Base-by-base conservation (phyloP, 768 basidiomycete species). In the Serendipita sp. region DNA sequence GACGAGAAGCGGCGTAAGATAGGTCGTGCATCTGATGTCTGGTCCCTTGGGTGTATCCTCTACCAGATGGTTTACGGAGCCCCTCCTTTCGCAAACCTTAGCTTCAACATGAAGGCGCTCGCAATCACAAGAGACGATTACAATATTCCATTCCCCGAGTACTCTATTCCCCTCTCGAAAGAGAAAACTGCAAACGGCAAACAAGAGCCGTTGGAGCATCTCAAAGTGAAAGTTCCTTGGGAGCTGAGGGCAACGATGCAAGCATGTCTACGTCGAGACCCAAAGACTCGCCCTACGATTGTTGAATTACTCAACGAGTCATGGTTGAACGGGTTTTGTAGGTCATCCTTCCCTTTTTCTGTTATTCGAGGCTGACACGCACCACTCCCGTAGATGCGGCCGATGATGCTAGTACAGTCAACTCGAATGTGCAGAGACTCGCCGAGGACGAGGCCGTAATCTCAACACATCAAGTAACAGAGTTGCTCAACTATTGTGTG, bases 11-110 rank as follows among this genome's bases (percentile, higher is more conserved):
- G 16, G 20, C 22, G 20, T 34, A 42, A 66, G 64, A 63, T 98
- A 61, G 96, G 95, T 2, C 86, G 94, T 24, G 84, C 93, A 0
- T 92, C 89, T 61, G 95, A 99, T 71, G 90, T 99, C 43, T 99
- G 95, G 95, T 96, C 93, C 2, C 77, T 99, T 1, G 95, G 95
- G 1, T 95, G 92, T 72, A 99, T 99, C 69, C 78, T 98, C 33
- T 97, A 99, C 74, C 95, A 99, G 70, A 97, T 99, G 92, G 81
- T 97, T 11, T 98, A 98, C 69, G 92, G 95, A 17, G 82, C 83
- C 20, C 88, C 92, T 0, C 95, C 95, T 1, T 99, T 98, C 77
- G 83, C 88, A 42, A 84, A 88, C 66, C 79, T 95, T 20, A 81
- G 82, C 3, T 79, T 93, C 41, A 82, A 82, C 56, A 85, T 89